These are phyloP conservation scores for Ustilago vetiveriae DNA, from an alignment of 1,284 basidiomycete species.

Conservation along the genomic window DNA sequence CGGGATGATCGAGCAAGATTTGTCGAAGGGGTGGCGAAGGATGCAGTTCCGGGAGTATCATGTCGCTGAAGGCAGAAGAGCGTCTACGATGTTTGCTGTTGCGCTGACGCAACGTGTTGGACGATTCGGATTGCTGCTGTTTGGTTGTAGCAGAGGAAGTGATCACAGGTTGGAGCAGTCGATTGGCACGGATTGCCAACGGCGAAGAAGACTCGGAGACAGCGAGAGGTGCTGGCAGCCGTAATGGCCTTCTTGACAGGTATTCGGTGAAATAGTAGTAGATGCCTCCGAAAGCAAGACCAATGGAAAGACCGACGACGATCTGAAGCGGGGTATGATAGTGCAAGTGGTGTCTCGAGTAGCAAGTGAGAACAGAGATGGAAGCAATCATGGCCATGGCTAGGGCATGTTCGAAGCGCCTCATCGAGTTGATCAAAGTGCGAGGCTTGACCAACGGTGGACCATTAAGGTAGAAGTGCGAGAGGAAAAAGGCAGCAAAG, in stretches of 20 bases:
- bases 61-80: slow-evolving; percentile 26
- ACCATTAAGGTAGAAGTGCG: slow-evolving; percentile 80
- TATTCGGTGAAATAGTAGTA: slow-evolving; percentile 75
- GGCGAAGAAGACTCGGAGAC: slow-evolving; percentile 38
- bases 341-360: slow-evolving; percentile 79
- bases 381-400: slow-evolving; percentile 72
- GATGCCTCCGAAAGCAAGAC: slow-evolving; percentile 72
- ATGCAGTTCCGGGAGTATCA: slow-evolving; percentile 34
- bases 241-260: slow-evolving; percentile 69
- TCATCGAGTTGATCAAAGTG: slow-evolving; percentile 42
- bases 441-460: slow-evolving; percentile 70
- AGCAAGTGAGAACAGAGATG: slow-evolving; percentile 77
- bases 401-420: slow-evolving; percentile 53
- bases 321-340: slow-evolving; percentile 81
- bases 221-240: slow-evolving; percentile 37
- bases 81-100: slow-evolving; percentile 14
- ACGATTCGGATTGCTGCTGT: background rate
- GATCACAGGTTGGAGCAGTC: slow-evolving; percentile 24
- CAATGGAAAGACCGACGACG: slow-evolving; percentile 77
- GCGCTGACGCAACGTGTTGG: slow-evolving; percentile 8
- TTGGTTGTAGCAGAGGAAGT: slow-evolving; percentile 9
- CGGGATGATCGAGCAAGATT: slow-evolving; percentile 72
- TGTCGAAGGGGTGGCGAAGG: slow-evolving; percentile 68
- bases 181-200: slow-evolving; percentile 19
- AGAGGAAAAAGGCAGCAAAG: slow-evolving; percentile 79